Base-by-base conservation (phyloP, 345 rosid genomes). In the Raphanus raphanistrum region DNA sequence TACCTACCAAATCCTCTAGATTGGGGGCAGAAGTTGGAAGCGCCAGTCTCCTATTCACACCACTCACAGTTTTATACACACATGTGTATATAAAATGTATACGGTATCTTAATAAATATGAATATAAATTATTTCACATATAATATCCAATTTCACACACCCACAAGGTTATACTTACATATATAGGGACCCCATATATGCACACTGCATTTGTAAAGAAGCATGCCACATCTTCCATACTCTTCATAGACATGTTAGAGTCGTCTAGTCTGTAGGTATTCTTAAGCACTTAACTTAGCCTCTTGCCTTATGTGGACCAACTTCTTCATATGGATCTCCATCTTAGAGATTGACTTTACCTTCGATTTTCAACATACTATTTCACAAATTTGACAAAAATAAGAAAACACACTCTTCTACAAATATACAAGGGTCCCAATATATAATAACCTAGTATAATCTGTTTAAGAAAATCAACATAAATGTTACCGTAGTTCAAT, bases 211-310 rank as follows among this genome's bases (percentile, higher is more conserved):
- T 33, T 67, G 74, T 60, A 72, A 66, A 72, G 64, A 79, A 73
- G 82, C 82, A 73, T 73, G 82, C 73, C 33, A 27, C 73, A 79
- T 73, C 72, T 43, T 79, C 82, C 82, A 79, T 79, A 73, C 82
- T 59, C 72, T 25, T 72, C 69, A 60, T 66, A 48, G 73, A 78
- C 27, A 66, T 52, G 8, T 58, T 66, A 45, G 57, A 66, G 74
- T 73, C 17, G 27, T 35, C 8, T 71, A 70, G 62, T 50, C 5
- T 32, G 10, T 78, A 73, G 72, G 82, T 73, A 79, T 52, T 61
- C 82, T 68, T 79, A 73, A 73, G 78, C 78, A 68, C 61, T 61
- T 79, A 16, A 68, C 78, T 57, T 79, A 79, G 82, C 82, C 82
- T 79, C 82, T 73, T 79, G 78, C 82, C 78, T 17, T 62, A 13